Evolutionary conservation across 179 eudicot species (phyloP), one percentile per base, ranked within the genome.

Genomic region (Monotropa hypopitys): DNA sequence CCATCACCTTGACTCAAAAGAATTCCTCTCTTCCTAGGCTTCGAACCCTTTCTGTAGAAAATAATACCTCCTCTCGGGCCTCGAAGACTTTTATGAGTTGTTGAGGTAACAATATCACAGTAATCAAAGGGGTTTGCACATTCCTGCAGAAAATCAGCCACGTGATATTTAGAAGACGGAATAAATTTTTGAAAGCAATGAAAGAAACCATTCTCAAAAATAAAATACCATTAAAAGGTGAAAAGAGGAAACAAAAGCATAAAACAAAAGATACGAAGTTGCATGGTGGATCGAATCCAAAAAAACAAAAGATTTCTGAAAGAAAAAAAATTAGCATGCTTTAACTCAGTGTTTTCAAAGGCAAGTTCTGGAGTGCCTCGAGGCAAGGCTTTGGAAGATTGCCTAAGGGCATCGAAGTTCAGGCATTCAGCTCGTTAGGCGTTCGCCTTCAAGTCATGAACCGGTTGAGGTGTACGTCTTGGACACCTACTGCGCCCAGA

Each of bases 1-100:
- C 89, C 91, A 77, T 88, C 92, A 77, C 89, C 83, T 76, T 88
- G 84, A 84, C 67, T 85, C 88, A 86, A 76, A 79, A 88, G 88
- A 76, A 80, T 73, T 56, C 89, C 90, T 77, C 87, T 88, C 84
- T 86, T 92, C 84, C 81, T 84, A 16, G 89, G 89, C 78, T 90
- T 90, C 63, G 81, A 83, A 61, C 93, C 97, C 86, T 92, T 92
- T 79, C 91, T 87, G 76, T 81, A 92, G 76, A 90, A 92, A 77
- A 92, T 92, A 56, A 92, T 90, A 72, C 97, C 97, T 71, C 97
- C 97, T 79, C 97, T 88, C 54, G 97, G 97, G 79, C 97, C 97
- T 51, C 97, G 86, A 77, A 92, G 88, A 83, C 95, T 89, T 79
- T 92, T 92, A 75, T 92, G 97, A 70, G 97, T 92, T 73, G 97